These are phyloP conservation scores for Malus sieversii DNA, from an alignment of 306 rosid genomes.

Conservation along the genomic window DNA sequence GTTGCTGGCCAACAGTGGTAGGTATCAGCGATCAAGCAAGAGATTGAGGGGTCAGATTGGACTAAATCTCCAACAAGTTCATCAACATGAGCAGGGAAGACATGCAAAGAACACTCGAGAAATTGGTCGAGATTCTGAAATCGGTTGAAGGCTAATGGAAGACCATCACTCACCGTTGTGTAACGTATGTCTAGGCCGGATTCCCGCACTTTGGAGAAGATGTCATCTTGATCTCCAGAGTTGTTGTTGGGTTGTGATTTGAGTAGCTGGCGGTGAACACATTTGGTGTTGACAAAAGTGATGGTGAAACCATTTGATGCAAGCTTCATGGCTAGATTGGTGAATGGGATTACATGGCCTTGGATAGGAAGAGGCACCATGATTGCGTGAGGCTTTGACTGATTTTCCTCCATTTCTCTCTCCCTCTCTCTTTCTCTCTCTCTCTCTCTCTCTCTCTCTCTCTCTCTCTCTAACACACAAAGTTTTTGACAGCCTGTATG, in stretches of 20 bases:
- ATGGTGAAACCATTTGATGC: conserved; percentile 24
- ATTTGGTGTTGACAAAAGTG: conserved; percentile 19
- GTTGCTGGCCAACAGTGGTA: conserved; percentile 14
- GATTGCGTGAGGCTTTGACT: conserved; percentile 8
- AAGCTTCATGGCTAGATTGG: conserved; percentile 17
- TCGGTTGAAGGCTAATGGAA: conserved; percentile 22
- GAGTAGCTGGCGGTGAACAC: conserved; percentile 8
- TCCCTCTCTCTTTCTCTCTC: no score
- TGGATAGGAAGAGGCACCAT: conserved; percentile 9
- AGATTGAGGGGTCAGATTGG: conserved; percentile 17
- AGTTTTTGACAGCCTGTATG: no score
- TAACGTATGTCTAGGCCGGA: conserved; percentile 28
- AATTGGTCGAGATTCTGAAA: conserved; percentile 5
- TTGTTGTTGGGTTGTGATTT: background rate
- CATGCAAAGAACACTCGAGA: background rate
- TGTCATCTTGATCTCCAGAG: background rate
- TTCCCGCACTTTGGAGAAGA: conserved; percentile 13
- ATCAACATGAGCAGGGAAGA: conserved; percentile 30
- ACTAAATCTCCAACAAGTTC: conserved; percentile 14
- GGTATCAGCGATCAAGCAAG: conserved; percentile 25
- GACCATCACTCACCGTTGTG: conserved; percentile 21
- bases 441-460: no score
- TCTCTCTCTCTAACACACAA: no score
- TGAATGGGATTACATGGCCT: conserved; percentile 22
- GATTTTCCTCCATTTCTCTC: background rate